A percentile compares a stretch with the other conserved stretches of the same genome.
Conservation (phyloP, 1,284 basidiomycete species). For the Xerocomus nothofagi region DNA sequence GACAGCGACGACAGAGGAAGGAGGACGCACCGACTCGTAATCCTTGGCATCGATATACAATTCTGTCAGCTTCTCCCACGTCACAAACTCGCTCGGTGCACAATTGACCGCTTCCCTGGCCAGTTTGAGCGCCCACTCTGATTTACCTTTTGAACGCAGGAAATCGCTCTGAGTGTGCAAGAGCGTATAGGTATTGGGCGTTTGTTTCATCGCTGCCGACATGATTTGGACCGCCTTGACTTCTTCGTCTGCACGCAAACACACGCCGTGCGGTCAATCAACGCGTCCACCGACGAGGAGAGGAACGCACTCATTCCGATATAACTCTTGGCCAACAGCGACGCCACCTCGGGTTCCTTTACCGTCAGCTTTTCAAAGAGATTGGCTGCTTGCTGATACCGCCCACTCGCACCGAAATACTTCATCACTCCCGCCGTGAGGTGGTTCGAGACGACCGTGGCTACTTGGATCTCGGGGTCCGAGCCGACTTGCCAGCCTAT, state of each 20-base stretch:
- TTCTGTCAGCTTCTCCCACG: slow-evolving; percentile 97
- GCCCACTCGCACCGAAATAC: slow-evolving; percentile 92
- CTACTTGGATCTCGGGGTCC: slow-evolving; percentile 98
- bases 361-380: slow-evolving; percentile 90
- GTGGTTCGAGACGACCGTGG: slow-evolving; percentile 97
- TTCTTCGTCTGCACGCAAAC: slow-evolving; percentile 80
- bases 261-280: background rate
- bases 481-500: slow-evolving; percentile 97
- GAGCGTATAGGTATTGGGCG: slow-evolving; percentile 90
- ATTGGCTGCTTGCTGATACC: slow-evolving; percentile 89
- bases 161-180: slow-evolving; percentile 96
- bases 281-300: background rate
- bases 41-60: slow-evolving; percentile 89
- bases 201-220: slow-evolving; percentile 78
- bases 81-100: slow-evolving; percentile 96
- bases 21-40: slow-evolving; percentile 67
- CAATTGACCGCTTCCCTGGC: slow-evolving; percentile 96
- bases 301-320: slow-evolving; percentile 88
- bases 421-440: slow-evolving; percentile 94
- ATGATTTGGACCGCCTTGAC: slow-evolving; percentile 98
- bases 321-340: slow-evolving; percentile 87
- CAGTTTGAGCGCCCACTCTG: slow-evolving; percentile 90
- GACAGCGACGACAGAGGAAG: background rate
- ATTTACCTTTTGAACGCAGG: slow-evolving; percentile 79
- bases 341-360: slow-evolving; percentile 88